A percentile compares a stretch with the other conserved stretches of the same genome.
Evolutionary conservation across 306 rosid species (phyloP).

Genomic region (Cicer cuneatum): DNA sequence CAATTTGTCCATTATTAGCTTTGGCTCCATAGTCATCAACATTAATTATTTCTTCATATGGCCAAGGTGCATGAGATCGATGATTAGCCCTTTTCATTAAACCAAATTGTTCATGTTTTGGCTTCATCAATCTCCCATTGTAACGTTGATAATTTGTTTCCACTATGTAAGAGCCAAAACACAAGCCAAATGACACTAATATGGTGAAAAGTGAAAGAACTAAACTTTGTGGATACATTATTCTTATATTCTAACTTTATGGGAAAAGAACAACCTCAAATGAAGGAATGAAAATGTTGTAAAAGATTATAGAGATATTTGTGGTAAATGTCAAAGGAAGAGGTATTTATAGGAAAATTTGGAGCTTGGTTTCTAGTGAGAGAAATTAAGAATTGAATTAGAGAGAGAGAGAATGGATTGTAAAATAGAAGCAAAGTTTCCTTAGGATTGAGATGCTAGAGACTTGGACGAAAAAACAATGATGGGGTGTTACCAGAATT

Average conservation of each 20-base stretch:
- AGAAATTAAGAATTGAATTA: slow-evolving; percentile 19
- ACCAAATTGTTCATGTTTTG: slow-evolving; percentile 40
- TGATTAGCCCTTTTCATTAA: slow-evolving; percentile 14
- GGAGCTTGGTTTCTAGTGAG: slow-evolving; percentile 27
- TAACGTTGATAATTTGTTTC: slow-evolving; percentile 19
- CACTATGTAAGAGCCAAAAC: slow-evolving; percentile 42
- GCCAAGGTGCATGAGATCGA: background rate
- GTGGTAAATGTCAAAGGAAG: slow-evolving; percentile 45
- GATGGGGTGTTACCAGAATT: slow-evolving; percentile 50
- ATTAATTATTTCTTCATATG: slow-evolving; percentile 37
- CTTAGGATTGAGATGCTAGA: slow-evolving; percentile 18
- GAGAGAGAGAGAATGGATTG: slow-evolving; percentile 10
- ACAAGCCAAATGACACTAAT: slow-evolving; percentile 43
- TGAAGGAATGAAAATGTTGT: background rate
- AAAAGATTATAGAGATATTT: background rate
- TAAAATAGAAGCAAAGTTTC: slow-evolving; percentile 35
- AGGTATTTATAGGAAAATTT: slow-evolving; percentile 48
- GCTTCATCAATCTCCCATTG: background rate
- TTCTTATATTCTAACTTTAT: slow-evolving; percentile 38
- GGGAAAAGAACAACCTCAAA: slow-evolving; percentile 14
- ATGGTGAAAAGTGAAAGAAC: slow-evolving; percentile 40
- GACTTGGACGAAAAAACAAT: slow-evolving; percentile 46
- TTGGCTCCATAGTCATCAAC: slow-evolving; percentile 73
- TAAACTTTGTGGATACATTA: slow-evolving; percentile 47
- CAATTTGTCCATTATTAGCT: slow-evolving; percentile 55